Percentiles rank a stretch among this genome's conserved stretches.
phyloP scores from a whole-genome alignment of 1,284 basidiomycete species.

The Cronartium quercuum region DNA sequence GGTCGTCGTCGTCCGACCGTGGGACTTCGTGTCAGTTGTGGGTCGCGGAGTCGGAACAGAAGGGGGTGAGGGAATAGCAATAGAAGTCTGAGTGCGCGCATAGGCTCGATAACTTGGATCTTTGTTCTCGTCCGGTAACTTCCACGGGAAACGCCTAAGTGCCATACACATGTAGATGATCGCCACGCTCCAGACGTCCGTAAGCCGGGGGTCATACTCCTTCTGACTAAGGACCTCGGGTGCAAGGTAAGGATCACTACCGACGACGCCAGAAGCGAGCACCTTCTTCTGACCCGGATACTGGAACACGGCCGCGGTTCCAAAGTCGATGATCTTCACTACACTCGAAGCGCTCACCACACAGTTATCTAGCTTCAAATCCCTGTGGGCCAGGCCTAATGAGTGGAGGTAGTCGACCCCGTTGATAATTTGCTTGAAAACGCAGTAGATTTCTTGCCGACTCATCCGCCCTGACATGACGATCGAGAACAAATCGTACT shows the following conservation, averaged over 20 bases:
- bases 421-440: conserved; percentile 96
- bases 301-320: conserved; percentile 97
- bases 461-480: conserved; percentile 99
- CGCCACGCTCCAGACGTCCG: conserved; percentile 96
- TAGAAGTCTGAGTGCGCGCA: conserved; percentile 51
- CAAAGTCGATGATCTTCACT: conserved; percentile 99
- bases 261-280: conserved; percentile 83
- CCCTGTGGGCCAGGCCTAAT: conserved; percentile 94
- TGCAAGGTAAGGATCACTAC: conserved; percentile 95
- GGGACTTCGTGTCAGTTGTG: neutral
- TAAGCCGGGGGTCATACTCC: conserved; percentile 89
- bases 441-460: conserved; percentile 95
- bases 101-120: conserved; percentile 88
- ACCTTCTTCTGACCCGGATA: conserved; percentile 83
- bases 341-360: conserved; percentile 92
- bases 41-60: neutral
- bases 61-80: neutral
- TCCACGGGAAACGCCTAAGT: conserved; percentile 96
- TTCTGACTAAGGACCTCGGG: conserved; percentile 80
- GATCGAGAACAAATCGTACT: conserved; percentile 95
- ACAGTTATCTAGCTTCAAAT: conserved; percentile 99
- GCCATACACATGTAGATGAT: conserved; percentile 99
- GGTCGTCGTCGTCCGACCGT: neutral
- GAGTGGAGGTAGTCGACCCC: conserved; percentile 97
- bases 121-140: conserved; percentile 87